Conservation (phyloP, 1,284 basidiomycete species). For the Omphalotus olearius region DNA sequence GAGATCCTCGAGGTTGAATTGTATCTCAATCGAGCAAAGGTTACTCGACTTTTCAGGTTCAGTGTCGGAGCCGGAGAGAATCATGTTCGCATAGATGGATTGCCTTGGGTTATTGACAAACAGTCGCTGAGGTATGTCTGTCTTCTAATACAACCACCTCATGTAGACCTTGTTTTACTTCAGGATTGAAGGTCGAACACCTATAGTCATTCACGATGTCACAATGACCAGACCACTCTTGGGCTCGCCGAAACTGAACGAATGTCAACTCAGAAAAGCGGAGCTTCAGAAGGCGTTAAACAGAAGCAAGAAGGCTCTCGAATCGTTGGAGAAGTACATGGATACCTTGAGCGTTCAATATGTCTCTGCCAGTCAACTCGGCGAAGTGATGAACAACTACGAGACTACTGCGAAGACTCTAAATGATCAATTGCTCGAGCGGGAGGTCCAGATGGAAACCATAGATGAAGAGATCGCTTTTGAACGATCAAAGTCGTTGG, state of each 20-base stretch:
- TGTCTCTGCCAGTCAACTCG: conserved; percentile 25
- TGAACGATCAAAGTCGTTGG: neutral
- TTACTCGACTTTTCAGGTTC: conserved; percentile 28
- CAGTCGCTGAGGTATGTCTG: conserved; percentile 28
- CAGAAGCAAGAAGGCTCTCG: conserved; percentile 20
- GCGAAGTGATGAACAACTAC: conserved; percentile 27
- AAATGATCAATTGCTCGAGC: conserved; percentile 25
- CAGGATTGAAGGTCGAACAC: conserved; percentile 26
- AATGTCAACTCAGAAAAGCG: conserved; percentile 16
- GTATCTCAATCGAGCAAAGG: conserved; percentile 30
- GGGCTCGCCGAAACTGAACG: conserved; percentile 15
- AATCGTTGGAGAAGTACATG: conserved; percentile 28
- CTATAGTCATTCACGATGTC: conserved; percentile 26
- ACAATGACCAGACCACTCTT: conserved; percentile 17
- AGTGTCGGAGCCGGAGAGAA: conserved; percentile 28
- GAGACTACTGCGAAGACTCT: conserved; percentile 27
- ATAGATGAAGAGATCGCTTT: conserved; percentile 10
- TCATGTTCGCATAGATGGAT: conserved; percentile 25
- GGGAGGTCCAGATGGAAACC: conserved; percentile 14
- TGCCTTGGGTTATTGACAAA: conserved; percentile 25
- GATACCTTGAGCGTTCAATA: conserved; percentile 26
- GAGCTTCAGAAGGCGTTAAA: neutral
- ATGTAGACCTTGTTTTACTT: too few relatives aligned
- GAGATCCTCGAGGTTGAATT: conserved; percentile 29
- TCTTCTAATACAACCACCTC: neutral